Evolutionary conservation across 352 stramenopile species (phyloP), one percentile per base, ranked within the genome.

Genomic region (Globisporangium alternatum): DNA sequence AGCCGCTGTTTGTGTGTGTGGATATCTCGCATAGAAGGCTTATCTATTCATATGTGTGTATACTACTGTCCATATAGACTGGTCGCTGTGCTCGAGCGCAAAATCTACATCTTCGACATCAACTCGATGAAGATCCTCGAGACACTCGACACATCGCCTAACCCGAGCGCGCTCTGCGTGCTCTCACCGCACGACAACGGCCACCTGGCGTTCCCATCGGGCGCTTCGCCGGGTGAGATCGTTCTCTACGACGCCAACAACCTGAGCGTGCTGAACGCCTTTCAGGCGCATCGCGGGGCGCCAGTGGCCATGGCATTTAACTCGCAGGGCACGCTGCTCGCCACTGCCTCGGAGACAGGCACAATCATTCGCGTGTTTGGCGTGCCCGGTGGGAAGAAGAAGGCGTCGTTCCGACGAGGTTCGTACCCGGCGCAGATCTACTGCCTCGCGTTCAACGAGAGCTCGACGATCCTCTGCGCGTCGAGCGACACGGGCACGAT

Each of bases 361-460:
- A 99, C 97, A 6, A 77, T 99, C 44, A 96, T 99, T 67, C 87
- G 97, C n/a, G 89, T 99, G 22, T 99, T 98, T 78, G 85, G 97
- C 56, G 97, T 98, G 7, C 83, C 91, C 52, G 96, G 82, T 1
- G 95, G 96, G 10, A 88, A 86, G 64, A 90, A 97, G 64, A 75
- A 95, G 37, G 87, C 89, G 33, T 96, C 98, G 54, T 98, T 99
- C 62, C 89, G 97, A 37, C 78, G 97, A 21, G 97, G 97, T 1
- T 98, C 98, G 19, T 98, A 99, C 71, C 78, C 94, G 6, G 96
- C 97, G 9, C 88, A 91, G 53, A 97, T 99, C 61, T 98, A 97
- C 65, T 98, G 93, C 66, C 73, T 99, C 22, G 81, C 91, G 6
- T 99, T 99, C 73, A 98, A 98, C 71, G 85, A 96, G 63, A 88